Evolutionary conservation across 176 grass and related monocot species (phyloP), one percentile per base, ranked within the genome.

Genomic region (Stipa capillata): DNA sequence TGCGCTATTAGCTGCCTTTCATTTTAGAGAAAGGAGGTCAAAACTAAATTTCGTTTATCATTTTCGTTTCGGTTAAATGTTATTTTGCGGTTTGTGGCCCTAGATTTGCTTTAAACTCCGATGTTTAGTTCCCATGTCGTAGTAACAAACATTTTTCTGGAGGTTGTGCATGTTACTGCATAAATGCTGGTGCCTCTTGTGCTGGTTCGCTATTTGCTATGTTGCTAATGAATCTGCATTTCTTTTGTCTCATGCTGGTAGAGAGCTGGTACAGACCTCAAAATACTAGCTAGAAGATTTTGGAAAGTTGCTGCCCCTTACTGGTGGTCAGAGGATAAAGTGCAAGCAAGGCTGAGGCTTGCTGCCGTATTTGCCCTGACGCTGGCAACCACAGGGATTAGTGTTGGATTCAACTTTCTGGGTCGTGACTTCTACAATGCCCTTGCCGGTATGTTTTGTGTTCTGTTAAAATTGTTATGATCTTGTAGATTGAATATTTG

Each of bases 391-490:
- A 93, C 96, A 32, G 96, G 96, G 53, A 99, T 99, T 67, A 95
- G 84, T 66, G 96, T 99, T 85, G 92, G 92, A 64, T 98, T 98
- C 59, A 98, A 85, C 77, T 98, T 98, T 85, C 83, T 98, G 5
- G 92, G 95, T 3, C 95, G 92, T 18, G 95, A 94, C 67, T 98
- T 98, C 84, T 98, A 98, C 63, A 98, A 98, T 67, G 87, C 95
- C 31, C 92, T 98, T 83, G 89, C 92, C 37, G 89, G 95, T 98
- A 79, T 84, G 87, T 79, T 35, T 6, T 3, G 7, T 73, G 13
- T 70, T 73, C 58, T 32, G 15, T 82, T 73, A n/a, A 68, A 74
- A 4, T 17, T 68, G 15, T 8, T 52, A 52, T 21, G 44, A 36
- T 17, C n/a, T 61, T 21, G 32, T 35, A 54, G 44, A 2, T n/a